Evolutionary conservation across 768 basidiomycete genomes (phyloP).

Genomic region (Hemileccinum impolitum): DNA sequence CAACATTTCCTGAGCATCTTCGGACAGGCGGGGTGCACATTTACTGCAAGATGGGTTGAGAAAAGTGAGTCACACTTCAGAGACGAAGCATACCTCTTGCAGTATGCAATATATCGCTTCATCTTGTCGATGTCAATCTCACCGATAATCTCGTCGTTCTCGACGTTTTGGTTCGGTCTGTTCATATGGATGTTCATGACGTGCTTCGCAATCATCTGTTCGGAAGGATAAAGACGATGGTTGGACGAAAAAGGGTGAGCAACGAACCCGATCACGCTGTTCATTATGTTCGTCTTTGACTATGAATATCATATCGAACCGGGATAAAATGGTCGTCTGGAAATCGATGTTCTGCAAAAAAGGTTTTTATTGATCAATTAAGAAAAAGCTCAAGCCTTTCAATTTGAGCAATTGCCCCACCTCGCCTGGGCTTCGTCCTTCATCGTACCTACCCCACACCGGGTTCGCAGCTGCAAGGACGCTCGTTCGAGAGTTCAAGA

Average conservation of each 20-base stretch:
- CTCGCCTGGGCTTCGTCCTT: conserved; percentile 93
- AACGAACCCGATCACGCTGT: conserved; percentile 75
- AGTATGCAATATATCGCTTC: conserved; percentile 96
- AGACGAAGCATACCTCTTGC: conserved; percentile 67
- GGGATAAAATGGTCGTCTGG: conserved; percentile 95
- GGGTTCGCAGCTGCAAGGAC: conserved; percentile 98
- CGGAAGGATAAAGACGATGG: conserved; percentile 1
- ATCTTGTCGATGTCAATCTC: conserved; percentile 97
- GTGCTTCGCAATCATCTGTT: conserved; percentile 91
- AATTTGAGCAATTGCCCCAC: conserved; percentile 35
- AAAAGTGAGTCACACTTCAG: not conserved
- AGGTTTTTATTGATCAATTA: not conserved
- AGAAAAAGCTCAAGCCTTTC: not conserved
- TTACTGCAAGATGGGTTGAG: conserved; percentile 50
- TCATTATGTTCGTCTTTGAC: conserved; percentile 98
- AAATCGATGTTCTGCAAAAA: conserved; percentile 80
- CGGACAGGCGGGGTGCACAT: conserved; percentile 91
- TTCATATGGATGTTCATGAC: conserved; percentile 99
- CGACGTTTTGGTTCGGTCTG: conserved; percentile 60
- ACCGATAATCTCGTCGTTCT: conserved; percentile 65
- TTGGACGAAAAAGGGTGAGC: not conserved
- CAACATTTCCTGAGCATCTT: conserved; percentile 94
- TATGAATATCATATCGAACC: conserved; percentile 99
- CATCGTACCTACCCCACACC: conserved; percentile 96
- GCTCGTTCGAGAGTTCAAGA: conserved; percentile 92